Percentiles rank a stretch among this genome's conserved stretches.
Evolutionary conservation across 1,139 yeast genomes (phyloP).

Genomic region (Candida glucosophila): DNA sequence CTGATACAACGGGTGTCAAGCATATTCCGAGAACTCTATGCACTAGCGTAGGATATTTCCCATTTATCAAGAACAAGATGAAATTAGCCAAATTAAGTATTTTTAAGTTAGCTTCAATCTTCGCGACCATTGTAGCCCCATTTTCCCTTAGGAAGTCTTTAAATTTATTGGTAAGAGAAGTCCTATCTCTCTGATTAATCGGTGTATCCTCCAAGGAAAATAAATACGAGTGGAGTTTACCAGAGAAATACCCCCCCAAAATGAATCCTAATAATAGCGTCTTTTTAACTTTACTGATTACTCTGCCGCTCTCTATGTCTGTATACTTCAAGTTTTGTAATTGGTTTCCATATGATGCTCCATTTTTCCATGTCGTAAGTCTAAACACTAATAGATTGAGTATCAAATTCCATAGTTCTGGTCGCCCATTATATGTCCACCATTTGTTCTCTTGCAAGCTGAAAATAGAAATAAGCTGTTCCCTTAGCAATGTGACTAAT

Average conservation of each 20-base stretch:
- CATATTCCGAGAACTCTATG: conserved; percentile 52
- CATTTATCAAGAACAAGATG: conserved; percentile 48
- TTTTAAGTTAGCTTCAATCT: conserved; percentile 33
- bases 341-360: conserved; percentile 67
- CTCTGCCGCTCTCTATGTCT: conserved; percentile 21
- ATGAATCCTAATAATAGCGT: conserved; percentile 40
- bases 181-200: conserved; percentile 1
- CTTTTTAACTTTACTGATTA: conserved; percentile 31
- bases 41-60: conserved; percentile 54
- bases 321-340: conserved; percentile 57
- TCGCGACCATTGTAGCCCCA: conserved; percentile 23
- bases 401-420: conserved; percentile 47
- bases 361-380: conserved; percentile 64
- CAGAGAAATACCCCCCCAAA: conserved; percentile 44
- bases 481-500: conserved; percentile 32
- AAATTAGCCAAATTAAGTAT: conserved; percentile 34
- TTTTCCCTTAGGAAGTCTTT: conserved; percentile 11
- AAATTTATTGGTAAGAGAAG: conserved; percentile 4
- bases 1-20: conserved; percentile 42
- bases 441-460: conserved; percentile 23
- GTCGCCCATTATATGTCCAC: conserved; percentile 40
- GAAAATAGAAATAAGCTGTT: conserved; percentile 31
- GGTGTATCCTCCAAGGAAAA: conserved; percentile 33
- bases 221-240: conserved; percentile 41
- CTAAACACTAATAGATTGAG: conserved; percentile 55